A percentile compares a stretch with the other conserved stretches of the same genome.
These are phyloP conservation scores for Pythium chondricola DNA, from an alignment of 352 stramenopile species.

Conservation along the genomic window DNA sequence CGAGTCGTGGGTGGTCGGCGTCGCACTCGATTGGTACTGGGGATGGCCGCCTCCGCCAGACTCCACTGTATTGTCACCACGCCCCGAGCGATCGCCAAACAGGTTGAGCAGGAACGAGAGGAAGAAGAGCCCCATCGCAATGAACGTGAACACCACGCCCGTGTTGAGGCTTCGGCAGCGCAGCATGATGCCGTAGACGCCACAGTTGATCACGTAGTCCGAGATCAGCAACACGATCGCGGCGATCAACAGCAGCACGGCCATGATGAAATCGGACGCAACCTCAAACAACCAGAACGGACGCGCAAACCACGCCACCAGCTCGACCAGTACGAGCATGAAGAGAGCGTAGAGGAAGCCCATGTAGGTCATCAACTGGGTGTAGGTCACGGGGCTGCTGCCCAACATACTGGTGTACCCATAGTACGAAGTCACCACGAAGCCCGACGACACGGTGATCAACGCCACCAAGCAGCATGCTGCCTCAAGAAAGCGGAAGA, in stretches of 20 bases:
- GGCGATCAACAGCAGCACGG: conserved; percentile 50
- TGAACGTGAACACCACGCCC: conserved; percentile 59
- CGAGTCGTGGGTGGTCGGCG: conserved; percentile 12
- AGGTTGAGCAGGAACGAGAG: conserved; percentile 43
- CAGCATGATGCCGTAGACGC: conserved; percentile 64
- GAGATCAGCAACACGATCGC: conserved; percentile 62
- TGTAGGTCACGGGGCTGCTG: conserved; percentile 48
- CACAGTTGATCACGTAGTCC: conserved; percentile 60
- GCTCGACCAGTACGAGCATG: conserved; percentile 39
- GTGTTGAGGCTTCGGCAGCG: conserved; percentile 45
- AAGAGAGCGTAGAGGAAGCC: conserved; percentile 57
- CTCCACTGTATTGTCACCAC: conserved; percentile 14
- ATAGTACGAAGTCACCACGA: conserved; percentile 59
- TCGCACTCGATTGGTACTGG: conserved; percentile 10
- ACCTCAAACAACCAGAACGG: conserved; percentile 39
- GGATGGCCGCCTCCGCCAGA: conserved; percentile 3
- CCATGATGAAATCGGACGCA: conserved; percentile 44
- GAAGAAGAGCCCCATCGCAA: conserved; percentile 47
- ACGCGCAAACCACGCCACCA: conserved; percentile 31
- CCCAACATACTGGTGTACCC: conserved; percentile 67
- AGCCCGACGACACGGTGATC: conserved; percentile 47
- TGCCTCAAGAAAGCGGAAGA: conserved; percentile 65
- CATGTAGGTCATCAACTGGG: conserved; percentile 57
- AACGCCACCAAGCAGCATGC: conserved; percentile 46
- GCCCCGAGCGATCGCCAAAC: conserved; percentile 22